Evolutionary conservation across 2,329 filamentous ascomycete species (phyloP).

Genomic region (Malbranchea zuffiana): DNA sequence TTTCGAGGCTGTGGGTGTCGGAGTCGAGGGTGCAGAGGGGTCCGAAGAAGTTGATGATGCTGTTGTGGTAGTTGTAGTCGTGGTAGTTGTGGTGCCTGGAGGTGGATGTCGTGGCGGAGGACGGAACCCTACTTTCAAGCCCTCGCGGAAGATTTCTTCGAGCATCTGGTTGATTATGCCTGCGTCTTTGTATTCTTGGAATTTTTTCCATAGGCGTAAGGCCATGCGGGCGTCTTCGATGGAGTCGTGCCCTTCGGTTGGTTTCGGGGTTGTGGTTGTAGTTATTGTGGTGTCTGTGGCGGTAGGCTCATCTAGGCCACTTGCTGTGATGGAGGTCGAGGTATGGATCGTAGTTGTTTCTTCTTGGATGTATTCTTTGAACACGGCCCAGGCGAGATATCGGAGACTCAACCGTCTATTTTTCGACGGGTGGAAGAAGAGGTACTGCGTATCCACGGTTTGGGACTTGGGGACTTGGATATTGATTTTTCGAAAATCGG

Average conservation of each 20-base stretch:
- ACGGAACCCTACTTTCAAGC: slow-evolving; percentile 47
- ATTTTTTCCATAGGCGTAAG: slow-evolving; percentile 78
- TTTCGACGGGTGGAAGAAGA: slow-evolving; percentile 73
- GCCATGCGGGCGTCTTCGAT: slow-evolving; percentile 93
- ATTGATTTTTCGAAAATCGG: slow-evolving; percentile 96
- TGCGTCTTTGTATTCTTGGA: slow-evolving; percentile 75
- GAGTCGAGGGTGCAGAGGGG: not conserved
- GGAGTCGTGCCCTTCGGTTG: slow-evolving; percentile 58
- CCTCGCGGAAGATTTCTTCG: slow-evolving; percentile 70
- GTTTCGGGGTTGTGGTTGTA: slow-evolving; percentile 12
- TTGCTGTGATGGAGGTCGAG: slow-evolving; percentile 6
- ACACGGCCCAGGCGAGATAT: slow-evolving; percentile 80
- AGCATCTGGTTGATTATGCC: slow-evolving; percentile 75
- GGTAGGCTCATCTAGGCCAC: not conserved
- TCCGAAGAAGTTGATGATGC: slow-evolving; percentile 10
- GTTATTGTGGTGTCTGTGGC: slow-evolving; percentile 8
- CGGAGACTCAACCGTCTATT: slow-evolving; percentile 81
- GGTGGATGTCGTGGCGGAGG: slow-evolving; percentile 36
- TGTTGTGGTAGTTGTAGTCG: slow-evolving; percentile 1
- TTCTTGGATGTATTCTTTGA: slow-evolving; percentile 88
- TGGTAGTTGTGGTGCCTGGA: not conserved
- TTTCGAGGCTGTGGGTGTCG: not conserved
- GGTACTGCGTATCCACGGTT: slow-evolving; percentile 85
- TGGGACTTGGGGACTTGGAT: slow-evolving; percentile 86
- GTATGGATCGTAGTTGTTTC: slow-evolving; percentile 41